Percentiles rank a stretch among this genome's conserved stretches.
These are phyloP conservation scores for Podaxis carcinomalis DNA, from an alignment of 768 basidiomycete genomes.

Conservation along the genomic window DNA sequence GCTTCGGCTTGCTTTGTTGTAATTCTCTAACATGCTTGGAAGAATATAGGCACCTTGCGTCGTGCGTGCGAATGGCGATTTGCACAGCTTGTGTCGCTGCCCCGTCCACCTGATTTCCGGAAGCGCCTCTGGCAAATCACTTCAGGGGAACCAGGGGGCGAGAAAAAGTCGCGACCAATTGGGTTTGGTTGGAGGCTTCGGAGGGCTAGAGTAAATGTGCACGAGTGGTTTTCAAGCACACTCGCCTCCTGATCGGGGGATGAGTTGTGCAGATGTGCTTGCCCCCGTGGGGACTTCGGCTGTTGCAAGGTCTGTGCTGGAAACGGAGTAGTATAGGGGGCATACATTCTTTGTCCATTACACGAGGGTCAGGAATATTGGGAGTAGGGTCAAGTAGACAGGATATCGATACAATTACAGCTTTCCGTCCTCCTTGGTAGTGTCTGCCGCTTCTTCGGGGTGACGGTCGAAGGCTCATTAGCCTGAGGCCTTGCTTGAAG, in stretches of 20 bases:
- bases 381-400: background rate
- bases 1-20: background rate
- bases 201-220: conserved; percentile 7
- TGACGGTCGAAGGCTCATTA: no score
- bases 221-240: background rate
- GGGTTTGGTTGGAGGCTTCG: background rate
- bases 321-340: conserved; percentile 81
- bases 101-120: background rate
- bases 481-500: background rate
- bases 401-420: background rate
- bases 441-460: background rate
- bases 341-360: conserved; percentile 48
- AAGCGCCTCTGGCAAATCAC: conserved; percentile 1
- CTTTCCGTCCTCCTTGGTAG: background rate
- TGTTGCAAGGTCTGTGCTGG: conserved; percentile 74
- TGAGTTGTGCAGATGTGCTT: conserved; percentile 43
- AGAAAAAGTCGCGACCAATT: background rate
- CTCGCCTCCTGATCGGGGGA: background rate
- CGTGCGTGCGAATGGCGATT: background rate
- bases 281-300: conserved; percentile 82
- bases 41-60: background rate
- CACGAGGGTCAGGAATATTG: background rate
- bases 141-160: background rate
- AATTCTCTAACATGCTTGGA: background rate
- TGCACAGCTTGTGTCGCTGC: background rate